A percentile compares a stretch with the other conserved stretches of the same genome.
phyloP scores from a whole-genome alignment of 2,329 filamentous ascomycete genomes.

The Colletotrichum sp. region DNA sequence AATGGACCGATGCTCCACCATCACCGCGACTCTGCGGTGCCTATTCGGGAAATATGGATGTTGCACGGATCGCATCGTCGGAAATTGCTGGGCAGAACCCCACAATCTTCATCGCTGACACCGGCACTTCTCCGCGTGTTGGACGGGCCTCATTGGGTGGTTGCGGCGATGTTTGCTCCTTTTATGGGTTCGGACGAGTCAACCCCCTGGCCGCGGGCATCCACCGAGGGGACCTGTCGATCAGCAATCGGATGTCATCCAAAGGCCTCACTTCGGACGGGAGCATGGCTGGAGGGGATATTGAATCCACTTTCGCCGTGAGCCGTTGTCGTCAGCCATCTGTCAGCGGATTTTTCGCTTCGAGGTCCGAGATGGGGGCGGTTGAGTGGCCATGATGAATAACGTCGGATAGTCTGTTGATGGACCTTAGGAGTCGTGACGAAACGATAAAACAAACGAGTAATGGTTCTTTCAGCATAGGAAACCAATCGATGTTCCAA shows the following conservation, averaged over 20 bases:
- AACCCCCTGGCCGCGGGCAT: not conserved
- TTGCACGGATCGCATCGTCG: conserved; percentile 8
- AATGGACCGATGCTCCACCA: conserved; percentile 2
- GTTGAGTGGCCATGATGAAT: rapidly evolving
- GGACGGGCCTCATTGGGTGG: not conserved
- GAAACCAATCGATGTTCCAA: rapidly evolving
- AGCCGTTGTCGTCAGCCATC: not conserved
- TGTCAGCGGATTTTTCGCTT: not conserved
- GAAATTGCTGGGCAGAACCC: conserved; percentile 10
- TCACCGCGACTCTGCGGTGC: not conserved
- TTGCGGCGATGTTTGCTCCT: not conserved
- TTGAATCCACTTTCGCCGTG: not conserved
- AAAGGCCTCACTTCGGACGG: not conserved
- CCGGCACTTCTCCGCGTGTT: not conserved
- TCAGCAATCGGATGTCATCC: not conserved
- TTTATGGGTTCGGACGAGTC: conserved; percentile 8
- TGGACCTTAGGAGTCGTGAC: rapidly evolving
- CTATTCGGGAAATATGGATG: not conserved
- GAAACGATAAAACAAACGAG: not conserved
- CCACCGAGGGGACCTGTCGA: not conserved
- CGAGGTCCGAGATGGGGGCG: not conserved
- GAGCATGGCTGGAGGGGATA: not conserved
- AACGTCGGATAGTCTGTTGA: not conserved
- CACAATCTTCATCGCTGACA: not conserved
- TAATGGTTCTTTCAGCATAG: no score